These are phyloP conservation scores for Penicillium aurantiogriseum DNA, from an alignment of 2,329 filamentous ascomycete genomes.

Conservation along the genomic window DNA sequence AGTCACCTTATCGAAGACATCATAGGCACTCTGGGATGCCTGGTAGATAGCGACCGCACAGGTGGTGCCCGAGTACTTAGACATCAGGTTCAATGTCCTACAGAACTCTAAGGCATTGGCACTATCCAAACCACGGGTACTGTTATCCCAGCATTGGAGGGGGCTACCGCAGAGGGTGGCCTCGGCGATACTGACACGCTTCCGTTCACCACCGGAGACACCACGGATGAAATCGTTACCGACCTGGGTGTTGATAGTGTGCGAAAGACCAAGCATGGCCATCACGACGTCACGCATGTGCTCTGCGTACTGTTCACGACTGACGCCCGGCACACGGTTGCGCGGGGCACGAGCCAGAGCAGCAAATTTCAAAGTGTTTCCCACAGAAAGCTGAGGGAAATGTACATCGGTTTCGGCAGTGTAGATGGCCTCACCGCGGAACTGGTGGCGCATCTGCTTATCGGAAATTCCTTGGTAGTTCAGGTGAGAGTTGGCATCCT, in stretches of 20 bases:
- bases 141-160: conserved; percentile 50
- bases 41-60: conserved; percentile 59
- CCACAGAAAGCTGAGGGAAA: conserved; percentile 74
- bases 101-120: conserved; percentile 59
- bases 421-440: conserved; percentile 83
- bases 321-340: conserved; percentile 41
- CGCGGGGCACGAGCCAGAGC: conserved; percentile 61
- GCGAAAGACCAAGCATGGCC: conserved; percentile 47
- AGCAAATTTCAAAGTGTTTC: conserved; percentile 76
- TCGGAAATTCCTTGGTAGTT: conserved; percentile 67
- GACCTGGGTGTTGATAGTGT: conserved; percentile 52
- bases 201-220: conserved; percentile 61
- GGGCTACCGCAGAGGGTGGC: conserved; percentile 48
- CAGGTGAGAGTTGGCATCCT: conserved; percentile 68
- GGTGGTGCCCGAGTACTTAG: conserved; percentile 51
- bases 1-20: conserved; percentile 69
- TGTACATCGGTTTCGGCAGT: conserved; percentile 82
- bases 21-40: conserved; percentile 49
- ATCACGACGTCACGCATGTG: conserved; percentile 49
- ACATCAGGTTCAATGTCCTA: conserved; percentile 50
- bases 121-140: conserved; percentile 53
- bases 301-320: conserved; percentile 43
- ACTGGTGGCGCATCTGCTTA: conserved; percentile 67
- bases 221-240: conserved; percentile 60
- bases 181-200: conserved; percentile 63